Evolutionary conservation across 306 rosid species (phyloP).

Genomic region (Betula pendula): DNA sequence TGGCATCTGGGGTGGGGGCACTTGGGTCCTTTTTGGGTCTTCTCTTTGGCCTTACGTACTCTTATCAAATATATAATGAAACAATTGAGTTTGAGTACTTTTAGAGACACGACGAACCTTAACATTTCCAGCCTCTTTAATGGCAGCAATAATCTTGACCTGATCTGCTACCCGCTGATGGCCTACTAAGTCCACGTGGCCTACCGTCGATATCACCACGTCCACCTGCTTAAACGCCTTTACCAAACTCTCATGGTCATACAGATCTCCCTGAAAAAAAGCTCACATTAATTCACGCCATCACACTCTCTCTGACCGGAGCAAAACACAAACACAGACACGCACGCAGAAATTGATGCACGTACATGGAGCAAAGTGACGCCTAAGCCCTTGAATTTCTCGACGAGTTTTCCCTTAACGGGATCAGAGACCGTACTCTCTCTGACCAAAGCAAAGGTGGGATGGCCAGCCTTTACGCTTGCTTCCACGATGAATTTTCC

Average conservation of each 20-base stretch:
- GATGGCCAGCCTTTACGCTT: constrained; percentile 57
- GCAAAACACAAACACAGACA: background rate
- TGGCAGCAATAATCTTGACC: constrained; percentile 62
- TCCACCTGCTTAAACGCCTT: constrained; percentile 68
- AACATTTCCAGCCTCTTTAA: constrained; percentile 68
- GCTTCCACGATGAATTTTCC: constrained; percentile 76
- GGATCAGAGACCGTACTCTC: constrained; percentile 56
- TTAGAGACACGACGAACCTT: constrained; percentile 37
- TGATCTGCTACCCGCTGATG: constrained; percentile 61
- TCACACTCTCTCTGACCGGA: background rate
- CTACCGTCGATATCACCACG: constrained; percentile 63
- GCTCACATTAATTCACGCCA: background rate
- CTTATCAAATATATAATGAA: too few species aligned
- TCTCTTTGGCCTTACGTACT: too few species aligned
- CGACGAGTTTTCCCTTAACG: constrained; percentile 40
- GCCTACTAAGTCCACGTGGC: too few species aligned
- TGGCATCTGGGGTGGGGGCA: too few species aligned
- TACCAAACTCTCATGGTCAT: constrained; percentile 63
- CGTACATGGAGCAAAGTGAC: constrained; percentile 48
- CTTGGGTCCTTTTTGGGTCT: too few species aligned
- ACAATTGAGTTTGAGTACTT: background rate
- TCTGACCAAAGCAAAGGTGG: constrained; percentile 54
- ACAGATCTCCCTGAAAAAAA: constrained; percentile 56
- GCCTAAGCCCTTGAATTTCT: constrained; percentile 47
- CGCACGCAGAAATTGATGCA: background rate